Conservation (phyloP, 805 yeast genomes). For the Komagataella ulmi region DNA sequence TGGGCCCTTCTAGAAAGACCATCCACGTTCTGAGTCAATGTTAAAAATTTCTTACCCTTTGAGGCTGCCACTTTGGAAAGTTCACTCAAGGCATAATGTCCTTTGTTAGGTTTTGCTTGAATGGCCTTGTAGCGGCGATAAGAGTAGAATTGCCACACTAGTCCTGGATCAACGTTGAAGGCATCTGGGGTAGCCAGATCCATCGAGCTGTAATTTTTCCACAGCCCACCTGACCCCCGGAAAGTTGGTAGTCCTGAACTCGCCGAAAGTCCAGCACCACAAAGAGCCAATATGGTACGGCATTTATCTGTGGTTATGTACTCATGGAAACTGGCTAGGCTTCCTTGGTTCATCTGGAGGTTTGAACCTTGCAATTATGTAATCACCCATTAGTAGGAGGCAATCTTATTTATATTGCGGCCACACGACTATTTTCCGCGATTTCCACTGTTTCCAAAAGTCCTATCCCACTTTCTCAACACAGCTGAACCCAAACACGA, state of each 20-base stretch:
- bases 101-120: constrained; percentile 56
- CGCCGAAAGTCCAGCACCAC: constrained; percentile 78
- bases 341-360: background rate
- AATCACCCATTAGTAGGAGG: background rate
- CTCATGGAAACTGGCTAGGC: constrained; percentile 29
- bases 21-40: constrained; percentile 78
- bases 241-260: constrained; percentile 68
- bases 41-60: constrained; percentile 30
- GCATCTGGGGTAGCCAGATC: constrained; percentile 92
- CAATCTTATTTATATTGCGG: background rate
- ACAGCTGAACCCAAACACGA: background rate
- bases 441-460: background rate
- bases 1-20: constrained; percentile 58
- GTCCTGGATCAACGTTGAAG: constrained; percentile 65
- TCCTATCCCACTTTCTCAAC: background rate
- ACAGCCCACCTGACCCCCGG: constrained; percentile 59
- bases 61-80: constrained; percentile 24
- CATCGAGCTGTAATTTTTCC: constrained; percentile 67
- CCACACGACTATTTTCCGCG: background rate
- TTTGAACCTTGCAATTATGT: background rate
- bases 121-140: constrained; percentile 55
- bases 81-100: constrained; percentile 58
- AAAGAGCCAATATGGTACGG: constrained; percentile 43
- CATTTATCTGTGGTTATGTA: constrained; percentile 19
- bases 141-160: constrained; percentile 85